phyloP scores from a whole-genome alignment of 306 rosid species.

The Amphicarpaea edgeworthii region DNA sequence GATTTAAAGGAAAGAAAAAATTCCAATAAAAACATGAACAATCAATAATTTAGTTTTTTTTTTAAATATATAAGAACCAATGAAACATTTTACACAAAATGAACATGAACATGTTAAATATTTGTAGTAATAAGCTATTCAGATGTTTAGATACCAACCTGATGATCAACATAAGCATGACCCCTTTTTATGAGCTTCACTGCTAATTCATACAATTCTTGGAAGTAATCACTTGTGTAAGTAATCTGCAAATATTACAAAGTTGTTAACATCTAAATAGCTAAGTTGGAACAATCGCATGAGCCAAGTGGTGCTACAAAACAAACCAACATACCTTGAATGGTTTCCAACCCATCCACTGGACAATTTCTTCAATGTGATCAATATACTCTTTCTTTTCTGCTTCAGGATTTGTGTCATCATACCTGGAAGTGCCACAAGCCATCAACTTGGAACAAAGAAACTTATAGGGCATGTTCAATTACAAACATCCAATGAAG shows the following conservation, averaged over 20 bases:
- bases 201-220: constrained; percentile 89
- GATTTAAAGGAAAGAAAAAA: background rate
- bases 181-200: constrained; percentile 93
- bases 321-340: constrained; percentile 63
- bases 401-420: constrained; percentile 97
- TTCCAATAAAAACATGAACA: background rate
- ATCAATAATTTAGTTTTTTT: too few relatives aligned
- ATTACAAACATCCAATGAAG: constrained; percentile 15
- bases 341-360: constrained; percentile 99
- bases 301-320: background rate
- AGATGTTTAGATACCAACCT: constrained; percentile 60
- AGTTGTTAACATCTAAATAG: constrained; percentile 32
- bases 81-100: constrained; percentile 30
- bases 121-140: background rate
- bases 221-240: constrained; percentile 94
- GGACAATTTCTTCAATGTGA: constrained; percentile 93
- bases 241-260: constrained; percentile 69
- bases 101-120: background rate
- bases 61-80: too few relatives aligned
- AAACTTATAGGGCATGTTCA: constrained; percentile 11
- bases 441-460: constrained; percentile 19
- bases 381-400: constrained; percentile 97
- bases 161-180: constrained; percentile 95
- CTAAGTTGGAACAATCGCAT: background rate
- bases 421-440: constrained; percentile 66